Conservation (phyloP, 768 basidiomycete species). For the Calocybe gangraenosa region DNA sequence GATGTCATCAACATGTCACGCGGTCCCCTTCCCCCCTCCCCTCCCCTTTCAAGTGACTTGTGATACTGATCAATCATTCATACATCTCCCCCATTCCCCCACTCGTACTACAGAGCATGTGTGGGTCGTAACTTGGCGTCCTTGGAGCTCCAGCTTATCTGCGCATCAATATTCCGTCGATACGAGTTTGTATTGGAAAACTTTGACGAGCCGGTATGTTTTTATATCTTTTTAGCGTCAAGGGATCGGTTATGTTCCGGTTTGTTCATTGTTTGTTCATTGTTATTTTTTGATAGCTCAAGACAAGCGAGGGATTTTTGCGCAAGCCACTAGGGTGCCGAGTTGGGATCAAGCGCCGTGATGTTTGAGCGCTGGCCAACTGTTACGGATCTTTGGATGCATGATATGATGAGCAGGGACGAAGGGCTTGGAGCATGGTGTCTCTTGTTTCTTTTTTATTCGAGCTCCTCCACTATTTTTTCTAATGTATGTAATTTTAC, state of each 20-base stretch:
- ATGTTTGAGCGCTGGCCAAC: conserved; percentile 20
- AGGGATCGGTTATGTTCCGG: conserved; percentile 3
- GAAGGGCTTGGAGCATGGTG: too few species aligned
- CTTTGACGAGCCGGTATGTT: conserved; percentile 52
- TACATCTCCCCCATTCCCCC: background rate
- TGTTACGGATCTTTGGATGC: background rate
- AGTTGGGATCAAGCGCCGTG: conserved; percentile 69
- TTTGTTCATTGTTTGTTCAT: conserved; percentile 9
- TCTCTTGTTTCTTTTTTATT: too few species aligned
- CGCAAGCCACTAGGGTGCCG: conserved; percentile 74
- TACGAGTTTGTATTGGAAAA: conserved; percentile 70
- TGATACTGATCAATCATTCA: too few species aligned
- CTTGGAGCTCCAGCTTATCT: conserved; percentile 76
- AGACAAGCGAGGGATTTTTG: conserved; percentile 82
- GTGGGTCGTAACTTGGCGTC: conserved; percentile 81
- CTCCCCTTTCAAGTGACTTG: background rate
- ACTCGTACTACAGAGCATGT: conserved; percentile 53
- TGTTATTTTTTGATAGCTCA: conserved; percentile 38
- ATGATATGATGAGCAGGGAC: background rate
- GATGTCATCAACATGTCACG: background rate
- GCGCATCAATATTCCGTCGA: conserved; percentile 73
- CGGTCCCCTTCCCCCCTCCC: conserved; percentile 6
- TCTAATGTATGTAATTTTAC: too few species aligned
- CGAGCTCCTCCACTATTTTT: too few species aligned
- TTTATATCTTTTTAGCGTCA: too few species aligned